Conservation (phyloP, 164 flowering plant genomes). For the Chimonanthus salicifolius region DNA sequence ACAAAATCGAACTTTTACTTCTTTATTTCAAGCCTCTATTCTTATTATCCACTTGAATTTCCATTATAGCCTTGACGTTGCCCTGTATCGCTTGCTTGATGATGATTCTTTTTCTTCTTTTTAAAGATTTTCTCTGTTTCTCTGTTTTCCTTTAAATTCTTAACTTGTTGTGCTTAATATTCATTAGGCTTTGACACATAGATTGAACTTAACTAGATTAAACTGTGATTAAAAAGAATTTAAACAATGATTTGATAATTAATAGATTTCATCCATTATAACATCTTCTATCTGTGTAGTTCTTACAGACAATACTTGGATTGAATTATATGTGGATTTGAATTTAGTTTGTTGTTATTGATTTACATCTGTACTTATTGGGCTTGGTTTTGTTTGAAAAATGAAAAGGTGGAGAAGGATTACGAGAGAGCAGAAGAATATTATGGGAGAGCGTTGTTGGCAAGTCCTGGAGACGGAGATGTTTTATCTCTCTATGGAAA, state of each 20-base stretch:
- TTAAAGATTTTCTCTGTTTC: background rate
- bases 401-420: slow-evolving; percentile 54
- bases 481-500: slow-evolving; percentile 58
- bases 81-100: background rate
- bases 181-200: no score
- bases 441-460: slow-evolving; percentile 72
- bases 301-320: no score
- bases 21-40: background rate
- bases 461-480: slow-evolving; percentile 71
- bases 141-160: background rate
- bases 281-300: no score
- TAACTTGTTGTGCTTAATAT: no score
- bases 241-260: no score
- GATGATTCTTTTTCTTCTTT: background rate
- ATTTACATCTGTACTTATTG: background rate
- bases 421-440: slow-evolving; percentile 60
- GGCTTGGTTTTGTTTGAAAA: background rate
- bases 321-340: background rate
- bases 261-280: no score
- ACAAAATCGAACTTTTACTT: background rate
- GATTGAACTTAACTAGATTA: no score
- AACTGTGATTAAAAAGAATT: no score
- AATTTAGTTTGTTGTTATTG: background rate
- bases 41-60: background rate
- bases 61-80: background rate